Evolutionary conservation across 306 rosid species (phyloP), one percentile per base, ranked within the genome.

Genomic region (Corylus avellana): DNA sequence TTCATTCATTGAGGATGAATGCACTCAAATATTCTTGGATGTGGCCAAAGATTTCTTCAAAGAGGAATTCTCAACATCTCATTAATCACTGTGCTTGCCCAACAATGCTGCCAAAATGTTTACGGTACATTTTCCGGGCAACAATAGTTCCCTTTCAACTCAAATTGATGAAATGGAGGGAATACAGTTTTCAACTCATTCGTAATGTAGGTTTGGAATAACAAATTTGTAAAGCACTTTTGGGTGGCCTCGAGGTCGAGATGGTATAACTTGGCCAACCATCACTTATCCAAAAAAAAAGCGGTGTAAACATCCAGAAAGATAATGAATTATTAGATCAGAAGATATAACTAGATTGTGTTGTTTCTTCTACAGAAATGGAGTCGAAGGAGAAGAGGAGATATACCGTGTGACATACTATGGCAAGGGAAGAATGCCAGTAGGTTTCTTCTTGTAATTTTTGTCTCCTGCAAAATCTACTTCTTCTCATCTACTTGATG

Each of bases 351-450:
- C 42, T 42, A 67, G 12, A 68, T 68, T 44, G 2, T 42, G 27
- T 68, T 76, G 73, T 77, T 80, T 75, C 44, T 74, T 67, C 16
- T 82, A 63, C 80, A 94, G 98, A 85, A 94, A 94, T 77, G 93
- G 95, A 84, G 92, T 89, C 64, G 95, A 90, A 66, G 81, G 89
- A 29, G 97, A 92, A 87, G 97, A 94, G 73, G 95, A 88, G 70
- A 90, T 94, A 74, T 92, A 85, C 86, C 87, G 88, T 56, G 82
- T 92, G 54, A 92, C 97, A 55, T 94, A 92, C 83, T 90, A 83
- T 80, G 98, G 97, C 66, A 91, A 92, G 83, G 95, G 94, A 86
- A 87, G 95, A 90, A 91, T 91, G 97, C 98, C 97, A 1, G 98
- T 90, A 75, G 78, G 92, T 85, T 57, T 59, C 81, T 39, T 13